Evolutionary conservation across 148 eudicot genomes (phyloP), one percentile per base, ranked within the genome.

Genomic region (Euryodendron excelsum): DNA sequence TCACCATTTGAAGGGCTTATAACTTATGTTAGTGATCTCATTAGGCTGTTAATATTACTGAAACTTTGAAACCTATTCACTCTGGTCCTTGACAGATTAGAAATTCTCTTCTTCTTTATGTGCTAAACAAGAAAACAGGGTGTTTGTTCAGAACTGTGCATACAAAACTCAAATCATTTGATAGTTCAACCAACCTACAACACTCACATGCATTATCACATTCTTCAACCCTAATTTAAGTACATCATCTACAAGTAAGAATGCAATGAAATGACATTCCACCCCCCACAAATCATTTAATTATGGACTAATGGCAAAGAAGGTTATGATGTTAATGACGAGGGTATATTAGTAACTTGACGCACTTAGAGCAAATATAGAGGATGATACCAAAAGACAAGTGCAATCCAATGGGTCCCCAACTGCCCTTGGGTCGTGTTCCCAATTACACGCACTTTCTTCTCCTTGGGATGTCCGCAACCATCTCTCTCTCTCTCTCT

Each of bases 391-490:
- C 58, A 67, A 72, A 71, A 77, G 84, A 82, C 85, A 85, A 79
- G 81, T 82, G 80, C 85, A 82, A 79, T 75, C 53, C 65, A 81
- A 44, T 85, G 78, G 85, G 83, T 79, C 83, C 85, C 82, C 55
- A 45, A 79, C 34, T 69, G 80, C 80, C 68, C 44, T 72, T 71
- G 56, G 82, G 79, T 75, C 81, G 55, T 82, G 77, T 81, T 75
- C 80, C 80, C 75, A 79, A 44, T 82, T 76, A 36, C 85, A 76
- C 87, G 73, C 77, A 75, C 82, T 85, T 82, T 77, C 78, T 55
- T 50, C 78, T 77, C 82, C 84, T 86, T 83, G 84, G 79, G 80
- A 81, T 83, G 81, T 82, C 87, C 87, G 87, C 87, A 84, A 77
- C 83, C 75, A 64, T 80, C 78, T 76, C 79, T 79, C 79, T 74